Evolutionary conservation across 805 yeast genomes (phyloP), one percentile per base, ranked within the genome.

Genomic region (Lipomyces lipofer): DNA sequence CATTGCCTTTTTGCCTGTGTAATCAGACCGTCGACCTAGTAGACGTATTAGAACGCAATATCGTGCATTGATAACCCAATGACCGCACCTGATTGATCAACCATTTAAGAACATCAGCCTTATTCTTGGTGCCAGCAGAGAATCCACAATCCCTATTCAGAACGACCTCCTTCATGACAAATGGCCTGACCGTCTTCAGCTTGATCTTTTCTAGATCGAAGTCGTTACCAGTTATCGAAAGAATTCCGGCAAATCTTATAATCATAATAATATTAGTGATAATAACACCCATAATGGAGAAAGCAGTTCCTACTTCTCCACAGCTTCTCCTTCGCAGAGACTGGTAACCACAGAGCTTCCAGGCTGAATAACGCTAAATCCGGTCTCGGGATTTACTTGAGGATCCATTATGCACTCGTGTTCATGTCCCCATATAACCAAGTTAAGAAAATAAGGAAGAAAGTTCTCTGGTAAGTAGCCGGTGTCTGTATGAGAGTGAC

Each of bases 371-470:
- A 90, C 89, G 51, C 82, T 82, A 66, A 92, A 89, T 0, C 84
- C 85, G 2, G 78, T 78, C 9, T 76, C 77, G 1, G 81, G 74
- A 55, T 78, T 79, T 3, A 64, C 56, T 1, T 75, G 78, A 0
- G 95, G 82, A 54, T 80, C 81, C 0, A 92, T 88, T 3, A 84
- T 77, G 66, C 97, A 89, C 67, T 94, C 97, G 70, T 94, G 99
- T 68, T 94, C 99, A 69, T 94, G 99, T 15, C 99, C 99, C 99
- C 99, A 94, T 1, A 91, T 72, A 0, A 94, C 84, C 52, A 92
- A 74, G 66, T 94, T 90, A 44, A 94, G 65, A 66, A 91, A 90
- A 7, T 77, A 73, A 0, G 98, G 99, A 22, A 94, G 71, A 63
- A 87, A 86, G 49, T 76, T 78, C 60, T 91, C 98, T 4, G 97